phyloP scores from a whole-genome alignment of 768 basidiomycete species.

The Rhodotorula diobovata region DNA sequence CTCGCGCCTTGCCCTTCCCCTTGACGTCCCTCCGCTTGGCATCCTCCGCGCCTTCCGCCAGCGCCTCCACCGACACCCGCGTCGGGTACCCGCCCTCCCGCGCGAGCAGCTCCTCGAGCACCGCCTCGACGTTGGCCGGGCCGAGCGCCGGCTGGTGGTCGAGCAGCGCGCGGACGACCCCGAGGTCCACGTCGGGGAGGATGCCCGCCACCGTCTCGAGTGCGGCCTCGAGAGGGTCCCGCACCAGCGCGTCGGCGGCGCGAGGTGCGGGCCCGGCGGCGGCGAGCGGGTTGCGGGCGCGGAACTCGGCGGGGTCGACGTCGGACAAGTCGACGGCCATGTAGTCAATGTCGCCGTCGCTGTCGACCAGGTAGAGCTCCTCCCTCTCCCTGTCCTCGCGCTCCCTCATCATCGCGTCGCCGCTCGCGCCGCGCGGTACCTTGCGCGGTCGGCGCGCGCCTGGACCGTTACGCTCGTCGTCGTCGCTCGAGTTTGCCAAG shows the following conservation, averaged over 20 bases:
- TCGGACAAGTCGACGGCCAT: background rate
- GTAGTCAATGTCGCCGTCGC: background rate
- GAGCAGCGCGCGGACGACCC: slow-evolving; percentile 16
- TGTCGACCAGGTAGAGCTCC: background rate
- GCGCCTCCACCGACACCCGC: background rate
- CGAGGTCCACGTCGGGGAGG: slow-evolving; percentile 27
- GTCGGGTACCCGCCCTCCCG: slow-evolving; percentile 17
- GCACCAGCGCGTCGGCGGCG: background rate
- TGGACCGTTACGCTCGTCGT: background rate
- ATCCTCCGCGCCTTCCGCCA: too few species aligned
- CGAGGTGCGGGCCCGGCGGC: background rate
- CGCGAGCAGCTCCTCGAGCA: slow-evolving; percentile 17
- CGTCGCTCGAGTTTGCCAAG: background rate
- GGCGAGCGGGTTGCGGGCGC: background rate
- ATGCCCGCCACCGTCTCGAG: slow-evolving; percentile 15
- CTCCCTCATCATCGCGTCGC: too few species aligned
- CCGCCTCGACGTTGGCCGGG: slow-evolving; percentile 20
- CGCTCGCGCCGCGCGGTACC: background rate
- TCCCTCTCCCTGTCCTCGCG: too few species aligned
- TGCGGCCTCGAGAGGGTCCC: background rate
- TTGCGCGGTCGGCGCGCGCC: background rate
- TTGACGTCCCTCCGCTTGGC: background rate
- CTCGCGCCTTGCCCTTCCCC: slow-evolving; percentile 1
- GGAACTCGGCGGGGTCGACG: background rate
- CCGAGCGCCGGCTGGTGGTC: background rate